phyloP scores from a whole-genome alignment of 176 grass and related monocot species.

The Avena sativa region DNA sequence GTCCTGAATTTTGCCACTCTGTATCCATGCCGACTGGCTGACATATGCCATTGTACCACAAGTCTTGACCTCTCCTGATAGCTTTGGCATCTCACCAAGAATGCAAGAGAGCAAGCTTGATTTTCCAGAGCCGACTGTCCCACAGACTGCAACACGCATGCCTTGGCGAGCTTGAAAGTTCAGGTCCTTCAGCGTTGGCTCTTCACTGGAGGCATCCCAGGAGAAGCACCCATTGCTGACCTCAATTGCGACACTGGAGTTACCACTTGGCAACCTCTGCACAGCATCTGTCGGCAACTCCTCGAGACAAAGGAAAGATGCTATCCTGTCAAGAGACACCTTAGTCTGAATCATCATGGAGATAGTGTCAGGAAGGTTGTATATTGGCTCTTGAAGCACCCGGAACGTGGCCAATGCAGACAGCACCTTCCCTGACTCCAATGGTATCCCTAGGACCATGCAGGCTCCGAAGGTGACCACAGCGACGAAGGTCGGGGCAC shows the following conservation, averaged over 20 bases:
- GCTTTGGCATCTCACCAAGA: conserved; percentile 46
- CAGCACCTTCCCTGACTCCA: conserved; percentile 50
- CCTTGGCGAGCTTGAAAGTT: conserved; percentile 48
- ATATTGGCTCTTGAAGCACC: conserved; percentile 45
- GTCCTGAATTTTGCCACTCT: conserved; percentile 45
- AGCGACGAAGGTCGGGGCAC: conserved; percentile 64
- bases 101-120: conserved; percentile 7
- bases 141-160: conserved; percentile 46
- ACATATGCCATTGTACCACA: conserved; percentile 48
- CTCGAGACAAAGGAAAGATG: conserved; percentile 47
- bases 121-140: conserved; percentile 33
- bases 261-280: conserved; percentile 34
- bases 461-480: conserved; percentile 68
- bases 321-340: conserved; percentile 53
- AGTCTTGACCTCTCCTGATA: conserved; percentile 45
- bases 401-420: conserved; percentile 47
- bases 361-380: conserved; percentile 45
- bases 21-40: conserved; percentile 32
- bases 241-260: conserved; percentile 54
- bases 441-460: conserved; percentile 44
- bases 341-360: conserved; percentile 2
- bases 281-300: conserved; percentile 46
- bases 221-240: conserved; percentile 50
- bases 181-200: conserved; percentile 40
- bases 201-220: conserved; percentile 44